phyloP scores from a whole-genome alignment of 1,284 basidiomycete genomes.

The Naganishia albida region DNA sequence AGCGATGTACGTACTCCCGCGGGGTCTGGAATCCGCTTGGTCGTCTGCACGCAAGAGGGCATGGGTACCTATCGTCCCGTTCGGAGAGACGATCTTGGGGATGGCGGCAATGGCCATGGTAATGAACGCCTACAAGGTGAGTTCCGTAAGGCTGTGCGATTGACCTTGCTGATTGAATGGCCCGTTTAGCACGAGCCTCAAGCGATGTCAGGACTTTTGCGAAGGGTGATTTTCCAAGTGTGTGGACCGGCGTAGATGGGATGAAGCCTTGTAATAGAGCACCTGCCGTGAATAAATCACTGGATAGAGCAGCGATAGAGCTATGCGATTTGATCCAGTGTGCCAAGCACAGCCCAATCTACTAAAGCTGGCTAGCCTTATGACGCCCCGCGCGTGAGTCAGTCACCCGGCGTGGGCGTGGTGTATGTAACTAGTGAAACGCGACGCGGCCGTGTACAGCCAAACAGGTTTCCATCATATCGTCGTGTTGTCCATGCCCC shows the following conservation, averaged over 20 bases:
- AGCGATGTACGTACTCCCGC: constrained; percentile 95
- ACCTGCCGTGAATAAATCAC: no score
- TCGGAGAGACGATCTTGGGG: constrained; percentile 67
- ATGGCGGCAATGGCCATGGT: constrained; percentile 85
- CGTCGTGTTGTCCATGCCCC: no score
- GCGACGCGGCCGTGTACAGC: no score
- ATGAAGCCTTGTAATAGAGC: no score
- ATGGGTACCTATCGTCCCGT: constrained; percentile 67
- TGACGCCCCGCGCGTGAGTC: background rate
- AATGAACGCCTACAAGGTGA: constrained; percentile 66
- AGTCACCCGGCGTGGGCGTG: background rate
- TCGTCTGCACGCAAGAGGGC: constrained; percentile 72
- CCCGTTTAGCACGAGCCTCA: constrained; percentile 75
- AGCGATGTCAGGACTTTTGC: constrained; percentile 81
- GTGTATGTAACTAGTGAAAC: no score
- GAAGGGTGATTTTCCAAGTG: constrained; percentile 86
- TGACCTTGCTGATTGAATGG: constrained; percentile 58
- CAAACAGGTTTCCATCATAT: no score
- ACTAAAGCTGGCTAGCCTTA: no score
- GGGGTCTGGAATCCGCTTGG: constrained; percentile 86
- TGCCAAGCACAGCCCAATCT: background rate
- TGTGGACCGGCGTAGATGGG: constrained; percentile 64
- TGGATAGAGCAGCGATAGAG: no score
- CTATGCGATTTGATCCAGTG: background rate
- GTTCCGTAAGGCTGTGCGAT: constrained; percentile 22